phyloP scores from a whole-genome alignment of 2,329 filamentous ascomycete species.

The Xylariaceae sp. region DNA sequence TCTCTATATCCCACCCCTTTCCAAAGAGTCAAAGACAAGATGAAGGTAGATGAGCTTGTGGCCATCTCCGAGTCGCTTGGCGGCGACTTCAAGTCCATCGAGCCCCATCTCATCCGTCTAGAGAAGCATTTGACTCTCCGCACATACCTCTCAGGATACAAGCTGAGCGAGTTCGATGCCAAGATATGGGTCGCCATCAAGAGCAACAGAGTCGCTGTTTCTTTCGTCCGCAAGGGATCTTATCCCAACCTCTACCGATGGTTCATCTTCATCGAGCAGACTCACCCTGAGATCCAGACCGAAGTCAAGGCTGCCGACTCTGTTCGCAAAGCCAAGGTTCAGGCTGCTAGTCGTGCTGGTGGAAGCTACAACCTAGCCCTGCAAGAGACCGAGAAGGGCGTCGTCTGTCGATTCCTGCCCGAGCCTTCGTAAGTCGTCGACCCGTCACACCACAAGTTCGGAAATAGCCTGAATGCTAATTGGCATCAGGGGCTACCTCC shows the following conservation, averaged over 20 bases:
- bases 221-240: slow-evolving; percentile 72
- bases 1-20: background rate
- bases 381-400: slow-evolving; percentile 77
- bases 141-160: slow-evolving; percentile 79
- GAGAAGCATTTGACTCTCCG: slow-evolving; percentile 85
- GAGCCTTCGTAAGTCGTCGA: slow-evolving; percentile 75
- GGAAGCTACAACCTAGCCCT: slow-evolving; percentile 86
- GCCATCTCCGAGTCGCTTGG: slow-evolving; percentile 46
- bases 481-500: slow-evolving; percentile 64
- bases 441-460: no score
- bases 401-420: slow-evolving; percentile 87
- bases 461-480: slow-evolving; percentile 8
- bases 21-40: no score
- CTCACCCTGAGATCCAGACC: slow-evolving; percentile 67
- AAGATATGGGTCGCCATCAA: slow-evolving; percentile 80
- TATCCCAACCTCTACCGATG: slow-evolving; percentile 76
- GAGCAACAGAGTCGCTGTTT: slow-evolving; percentile 76
- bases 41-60: slow-evolving; percentile 54
- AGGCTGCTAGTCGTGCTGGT: slow-evolving; percentile 66
- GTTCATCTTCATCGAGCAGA: slow-evolving; percentile 81
- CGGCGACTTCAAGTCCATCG: slow-evolving; percentile 76
- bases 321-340: slow-evolving; percentile 63
- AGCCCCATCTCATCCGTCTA: slow-evolving; percentile 67
- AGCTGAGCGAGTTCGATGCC: slow-evolving; percentile 68
- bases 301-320: slow-evolving; percentile 66